Evolutionary conservation across 768 basidiomycete species (phyloP).

Genomic region (Boletus sensibilis): DNA sequence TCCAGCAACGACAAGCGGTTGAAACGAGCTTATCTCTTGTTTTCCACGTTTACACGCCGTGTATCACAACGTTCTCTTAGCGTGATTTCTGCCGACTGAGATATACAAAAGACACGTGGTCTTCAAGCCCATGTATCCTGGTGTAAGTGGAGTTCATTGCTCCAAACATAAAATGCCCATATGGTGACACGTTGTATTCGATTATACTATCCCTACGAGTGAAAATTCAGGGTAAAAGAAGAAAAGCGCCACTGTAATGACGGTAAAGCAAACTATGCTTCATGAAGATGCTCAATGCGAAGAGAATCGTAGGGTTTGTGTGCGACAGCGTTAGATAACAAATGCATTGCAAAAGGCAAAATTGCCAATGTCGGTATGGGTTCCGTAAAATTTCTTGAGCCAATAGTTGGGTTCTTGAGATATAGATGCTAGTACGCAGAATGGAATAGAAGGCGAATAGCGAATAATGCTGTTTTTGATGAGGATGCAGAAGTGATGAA

Average conservation of each 20-base stretch:
- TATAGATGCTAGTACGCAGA: conserved; percentile 38
- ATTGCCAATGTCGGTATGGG: conserved; percentile 31
- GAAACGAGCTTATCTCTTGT: background rate
- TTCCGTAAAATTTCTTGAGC: conserved; percentile 34
- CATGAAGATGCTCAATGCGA: conserved; percentile 31
- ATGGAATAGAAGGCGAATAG: conserved; percentile 30
- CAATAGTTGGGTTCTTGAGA: conserved; percentile 33
- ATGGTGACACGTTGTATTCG: conserved; percentile 16
- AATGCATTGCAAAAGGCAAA: conserved; percentile 31
- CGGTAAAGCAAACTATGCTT: conserved; percentile 20
- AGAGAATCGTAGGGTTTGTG: conserved; percentile 21
- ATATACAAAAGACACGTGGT: background rate
- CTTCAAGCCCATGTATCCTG: too few relatives aligned
- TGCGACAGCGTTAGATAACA: conserved; percentile 35
- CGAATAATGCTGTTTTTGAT: conserved; percentile 29
- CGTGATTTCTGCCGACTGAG: background rate
- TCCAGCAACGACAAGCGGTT: background rate
- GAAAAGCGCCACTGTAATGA: conserved; percentile 17
- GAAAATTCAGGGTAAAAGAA: conserved; percentile 9
- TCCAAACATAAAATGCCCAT: background rate
- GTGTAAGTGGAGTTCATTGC: too few relatives aligned
- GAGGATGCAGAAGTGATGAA: conserved; percentile 22
- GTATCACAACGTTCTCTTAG: conserved; percentile 8
- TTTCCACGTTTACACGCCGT: conserved; percentile 15
- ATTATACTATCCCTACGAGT: conserved; percentile 17